Evolutionary conservation across 2,329 filamentous ascomycete species (phyloP).

Genomic region (Epicoccum sorghinum): DNA sequence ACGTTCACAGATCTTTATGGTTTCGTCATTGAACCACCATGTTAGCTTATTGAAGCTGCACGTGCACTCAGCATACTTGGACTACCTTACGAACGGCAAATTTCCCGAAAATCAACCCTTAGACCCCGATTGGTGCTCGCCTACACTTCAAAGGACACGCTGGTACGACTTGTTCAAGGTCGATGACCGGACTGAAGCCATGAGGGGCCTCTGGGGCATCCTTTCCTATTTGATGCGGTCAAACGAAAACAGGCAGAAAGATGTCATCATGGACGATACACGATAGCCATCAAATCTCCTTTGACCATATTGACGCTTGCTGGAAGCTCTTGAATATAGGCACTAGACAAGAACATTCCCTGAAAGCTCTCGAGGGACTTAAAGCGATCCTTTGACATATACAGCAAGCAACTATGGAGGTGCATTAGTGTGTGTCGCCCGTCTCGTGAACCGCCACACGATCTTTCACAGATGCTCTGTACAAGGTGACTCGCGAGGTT

Average conservation of each 20-base stretch:
- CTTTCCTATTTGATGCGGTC: constrained; percentile 58
- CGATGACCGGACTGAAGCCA: constrained; percentile 61
- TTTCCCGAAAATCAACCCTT: constrained; percentile 30
- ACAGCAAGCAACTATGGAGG: constrained; percentile 2
- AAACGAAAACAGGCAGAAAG: constrained; percentile 12
- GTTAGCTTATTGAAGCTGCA: constrained; percentile 64
- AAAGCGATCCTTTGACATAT: too few relatives aligned
- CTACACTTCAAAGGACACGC: constrained; percentile 60
- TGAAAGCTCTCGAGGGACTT: too few relatives aligned
- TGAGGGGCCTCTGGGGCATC: constrained; percentile 63
- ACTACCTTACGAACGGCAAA: constrained; percentile 57
- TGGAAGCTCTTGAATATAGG: background rate
- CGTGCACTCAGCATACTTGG: constrained; percentile 62
- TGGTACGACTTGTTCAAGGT: constrained; percentile 66
- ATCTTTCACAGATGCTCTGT: background rate
- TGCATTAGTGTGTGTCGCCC: background rate
- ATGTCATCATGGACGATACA: constrained; percentile 3
- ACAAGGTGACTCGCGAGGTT: constrained; percentile 3
- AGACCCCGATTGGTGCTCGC: constrained; percentile 55
- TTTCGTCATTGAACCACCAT: constrained; percentile 68
- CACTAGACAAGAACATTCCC: too few relatives aligned
- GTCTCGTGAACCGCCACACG: constrained; percentile 2
- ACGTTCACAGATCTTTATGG: constrained; percentile 60
- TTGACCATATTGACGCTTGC: background rate
- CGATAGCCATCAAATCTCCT: background rate